Evolutionary conservation across 108 stramenopile genomes (phyloP), one percentile per base, ranked within the genome.

Genomic region (Skeletonema grethae): DNA sequence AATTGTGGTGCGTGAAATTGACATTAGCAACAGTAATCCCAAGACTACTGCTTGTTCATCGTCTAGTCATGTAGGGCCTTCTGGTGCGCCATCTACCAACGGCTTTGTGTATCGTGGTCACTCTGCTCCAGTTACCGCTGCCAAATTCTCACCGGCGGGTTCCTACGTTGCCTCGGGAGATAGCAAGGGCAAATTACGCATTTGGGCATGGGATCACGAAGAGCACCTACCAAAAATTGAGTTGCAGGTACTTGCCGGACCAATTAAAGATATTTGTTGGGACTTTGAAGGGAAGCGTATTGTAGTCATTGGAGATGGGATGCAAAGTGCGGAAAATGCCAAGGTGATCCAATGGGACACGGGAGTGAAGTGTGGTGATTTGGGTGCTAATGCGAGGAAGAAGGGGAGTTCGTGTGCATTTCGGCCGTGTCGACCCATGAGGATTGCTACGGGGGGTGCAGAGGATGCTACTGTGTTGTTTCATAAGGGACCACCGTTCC

Each of bases 121-220:
- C 76, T 83, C 83, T 36, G 83, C 88, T 7, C 81, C 73, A 4
- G 94, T 90, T 1, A 90, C 95, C 7, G 72, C 76, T 30, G 84
- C 80, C 43, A 79, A 77, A 62, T 90, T 99, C 61, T 82, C 85
- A 30, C 94, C 97, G 4, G 86, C 87, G 9, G 98, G 98, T 3
- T 88, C 84, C 60, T 99, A 94, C 75, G 88, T 97, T 13, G 92
- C 96, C 34, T 89, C 88, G 2, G 97, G 84, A 18, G 98, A 97
- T 65, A 62, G 57, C 10, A 71, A 88, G 1, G 98, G 98, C 61
- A 91, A 91, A 59, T 70, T 98, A 7, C 88, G 97, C 2, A 85
- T 98, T 9, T 98, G 98, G 98, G 75, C 93, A 1, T 90, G 86
- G 64, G 97, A 98, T 86, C 92, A 97, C 72, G 91, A 90, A 63